Base-by-base conservation (phyloP, 805 yeast genomes). In the Kuraishia hungarica region DNA sequence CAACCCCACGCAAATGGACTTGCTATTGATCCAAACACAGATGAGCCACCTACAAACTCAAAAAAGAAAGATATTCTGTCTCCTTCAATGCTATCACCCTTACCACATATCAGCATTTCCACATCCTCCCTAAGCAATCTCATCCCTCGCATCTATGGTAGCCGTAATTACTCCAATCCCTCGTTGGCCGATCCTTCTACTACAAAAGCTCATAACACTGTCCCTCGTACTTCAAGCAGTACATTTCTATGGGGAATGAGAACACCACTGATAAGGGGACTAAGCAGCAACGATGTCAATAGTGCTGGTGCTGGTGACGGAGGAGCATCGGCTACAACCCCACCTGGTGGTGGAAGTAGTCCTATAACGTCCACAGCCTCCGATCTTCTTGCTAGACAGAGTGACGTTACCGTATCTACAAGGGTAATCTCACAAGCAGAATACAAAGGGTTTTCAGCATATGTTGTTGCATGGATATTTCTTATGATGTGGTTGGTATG, bases 401-500 rank as follows among this genome's bases (percentile, higher is more conserved):
- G 86, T 0, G 89, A 84, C 65, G 89, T 83, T 19, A 84, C 79
- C 0, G 84, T 83, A 0, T 77, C 84, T 1, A 76, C 80, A 3
- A n/a, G 28, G 17, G 78, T 77, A 56, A 68, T 73, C 39, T 79
- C 81, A 53, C 78, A 80, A 61, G 81, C 86, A 0, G 98, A 93
- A 64, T 94, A 93, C 69, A 84, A 81, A 62, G 97, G 97, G 11
- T 94, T 91, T 70, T 89, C 93, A 39, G 77, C 87, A 21, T 89
- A 88, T 65, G 84, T 90, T 4, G 74, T 89, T 0, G 79, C 87
- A 17, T 77, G 85, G 0, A 69, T 83, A 1, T 75, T 80, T 0
- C 73, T 89, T 24, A 56, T 75, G 1, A 68, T 79, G 4, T 87
- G 88, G 78, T 59, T 84, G 1, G 57, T 80, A 3, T 93, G 98